These are phyloP conservation scores for Arachnopeziza araneosa DNA, from an alignment of 2,329 filamentous ascomycete species.

Conservation along the genomic window DNA sequence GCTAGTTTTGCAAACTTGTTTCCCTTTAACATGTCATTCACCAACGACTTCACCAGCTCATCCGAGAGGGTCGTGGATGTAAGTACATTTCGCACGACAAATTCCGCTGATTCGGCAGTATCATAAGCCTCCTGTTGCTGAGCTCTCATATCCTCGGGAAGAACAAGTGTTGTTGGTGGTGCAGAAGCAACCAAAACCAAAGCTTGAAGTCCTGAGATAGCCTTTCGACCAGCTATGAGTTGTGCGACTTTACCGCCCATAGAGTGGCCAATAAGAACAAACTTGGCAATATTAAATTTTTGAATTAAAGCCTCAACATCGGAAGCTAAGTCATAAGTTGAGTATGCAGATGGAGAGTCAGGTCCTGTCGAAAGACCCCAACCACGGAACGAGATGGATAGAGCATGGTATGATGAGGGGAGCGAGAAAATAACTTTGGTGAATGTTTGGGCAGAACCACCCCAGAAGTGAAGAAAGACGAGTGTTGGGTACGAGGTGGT, in stretches of 20 bases:
- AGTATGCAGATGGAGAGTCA: constrained; percentile 23
- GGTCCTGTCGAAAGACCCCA: constrained; percentile 34
- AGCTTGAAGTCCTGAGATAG: constrained; percentile 22
- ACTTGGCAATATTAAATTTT: constrained; percentile 13
- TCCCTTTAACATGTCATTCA: constrained; percentile 29
- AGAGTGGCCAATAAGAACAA: constrained; percentile 34
- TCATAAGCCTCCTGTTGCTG: constrained; percentile 33
- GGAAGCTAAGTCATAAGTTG: constrained; percentile 23
- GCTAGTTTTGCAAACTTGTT: constrained; percentile 29
- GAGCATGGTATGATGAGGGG: constrained; percentile 17
- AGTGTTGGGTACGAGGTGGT: constrained; percentile 3
- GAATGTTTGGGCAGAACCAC: constrained; percentile 33
- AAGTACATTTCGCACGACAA: constrained; percentile 32
- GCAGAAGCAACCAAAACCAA: constrained; percentile 33
- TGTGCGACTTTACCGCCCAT: constrained; percentile 37
- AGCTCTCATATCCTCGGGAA: constrained; percentile 31
- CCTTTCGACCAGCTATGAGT: constrained; percentile 14
- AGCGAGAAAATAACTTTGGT: constrained; percentile 14
- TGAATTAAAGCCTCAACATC: constrained; percentile 23
- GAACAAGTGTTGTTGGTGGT: constrained; percentile 29
- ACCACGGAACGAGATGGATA: constrained; percentile 33
- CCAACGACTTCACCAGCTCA: constrained; percentile 8
- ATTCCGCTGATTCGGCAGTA: constrained; percentile 26
- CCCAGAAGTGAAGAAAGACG: constrained; percentile 37
- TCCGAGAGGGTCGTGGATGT: constrained; percentile 15